Conservation (phyloP, 257 asterid species). For the Verbena officinalis region DNA sequence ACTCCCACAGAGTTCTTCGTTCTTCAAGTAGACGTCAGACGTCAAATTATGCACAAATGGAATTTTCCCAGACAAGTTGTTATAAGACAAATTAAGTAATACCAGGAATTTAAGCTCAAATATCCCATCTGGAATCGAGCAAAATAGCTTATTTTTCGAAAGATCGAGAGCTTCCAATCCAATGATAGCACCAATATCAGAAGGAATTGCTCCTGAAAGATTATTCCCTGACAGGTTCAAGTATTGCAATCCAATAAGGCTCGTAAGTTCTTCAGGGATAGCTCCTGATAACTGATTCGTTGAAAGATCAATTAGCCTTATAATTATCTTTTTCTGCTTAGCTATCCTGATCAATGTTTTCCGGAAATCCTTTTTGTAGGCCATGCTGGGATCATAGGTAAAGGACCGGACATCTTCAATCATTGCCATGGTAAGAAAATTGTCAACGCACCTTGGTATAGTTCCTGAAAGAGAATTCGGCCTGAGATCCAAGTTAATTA, state of each 20-base stretch:
- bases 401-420: neutral
- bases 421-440: neutral
- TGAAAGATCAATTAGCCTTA: neutral
- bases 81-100: neutral
- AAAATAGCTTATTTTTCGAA: neutral
- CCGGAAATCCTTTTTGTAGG: neutral
- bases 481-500: neutral
- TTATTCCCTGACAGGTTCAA: neutral
- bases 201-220: conserved; percentile 9
- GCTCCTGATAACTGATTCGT: neutral
- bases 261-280: neutral
- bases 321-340: neutral
- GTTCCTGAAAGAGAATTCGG: neutral
- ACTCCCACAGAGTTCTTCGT: neutral
- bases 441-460: conserved; percentile 1
- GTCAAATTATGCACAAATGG: neutral
- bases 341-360: neutral
- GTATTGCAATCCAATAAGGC: neutral
- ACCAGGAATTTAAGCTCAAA: neutral
- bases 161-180: neutral
- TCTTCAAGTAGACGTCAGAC: neutral
- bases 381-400: neutral
- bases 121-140: neutral
- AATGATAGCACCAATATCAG: neutral
- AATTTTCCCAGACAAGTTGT: neutral